Evolutionary conservation across 108 stramenopile species (phyloP), one percentile per base, ranked within the genome.

Genomic region (Aurantiochytrium sp.): DNA sequence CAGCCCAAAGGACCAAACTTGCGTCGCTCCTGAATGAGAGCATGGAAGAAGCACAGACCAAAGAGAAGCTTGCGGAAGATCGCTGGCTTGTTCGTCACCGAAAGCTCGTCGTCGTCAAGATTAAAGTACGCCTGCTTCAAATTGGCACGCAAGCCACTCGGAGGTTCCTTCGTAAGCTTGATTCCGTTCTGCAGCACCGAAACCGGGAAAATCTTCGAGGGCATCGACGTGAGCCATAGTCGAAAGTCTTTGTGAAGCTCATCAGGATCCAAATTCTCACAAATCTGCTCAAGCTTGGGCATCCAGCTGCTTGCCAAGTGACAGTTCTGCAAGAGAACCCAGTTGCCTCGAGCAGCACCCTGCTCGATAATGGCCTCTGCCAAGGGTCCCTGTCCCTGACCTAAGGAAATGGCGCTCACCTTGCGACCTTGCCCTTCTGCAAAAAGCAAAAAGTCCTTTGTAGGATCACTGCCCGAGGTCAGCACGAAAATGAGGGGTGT

Each of bases 111-210:
- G 60, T 94, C 93, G 89, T 93, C 89, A 58, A 94, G 71, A 91
- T 93, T 93, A 45, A 91, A 44, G 89, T 91, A 94, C 45, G 92
- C 92, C 5, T 72, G 45, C 53, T 90, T 83, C 64, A 94, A 89
- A 87, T 95, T 95, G n/a, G 93, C 93, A 44, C 93, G 87, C 28
- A 95, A 88, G 2, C 95, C 95, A 90, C 94, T 94, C 16, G 95
- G 95, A 14, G 94, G 94, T 89, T 95, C 95, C 88, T 93, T 94
- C 21, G 95, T 95, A 88, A 95, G 94, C 58, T 95, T 95, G 19
- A 95, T 93, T 21, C 92, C 92, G 87, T 93, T 90, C 91, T 95
- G 95, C 87, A 95, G 60, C 18, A 95, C 92, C 18, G 93, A 72
- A 16, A 92, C 92, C 8, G 95, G 95, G 93, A 95, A 95, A 44